Evolutionary conservation across 129 eudicot genomes (phyloP).

Genomic region (Flaveria ramosissima): DNA sequence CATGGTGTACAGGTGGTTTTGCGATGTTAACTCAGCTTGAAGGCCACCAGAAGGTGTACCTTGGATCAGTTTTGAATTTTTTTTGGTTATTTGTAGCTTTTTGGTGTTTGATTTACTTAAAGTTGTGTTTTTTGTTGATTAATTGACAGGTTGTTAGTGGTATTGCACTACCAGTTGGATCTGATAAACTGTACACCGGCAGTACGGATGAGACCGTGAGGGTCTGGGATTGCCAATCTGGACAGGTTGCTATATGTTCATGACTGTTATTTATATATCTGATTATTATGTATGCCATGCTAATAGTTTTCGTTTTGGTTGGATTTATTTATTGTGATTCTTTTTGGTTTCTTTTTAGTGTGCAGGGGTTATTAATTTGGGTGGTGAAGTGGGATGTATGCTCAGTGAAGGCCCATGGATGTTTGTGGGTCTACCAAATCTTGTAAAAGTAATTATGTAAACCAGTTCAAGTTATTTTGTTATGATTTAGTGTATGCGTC

Average conservation of each 20-base stretch:
- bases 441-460: slow-evolving; percentile 68
- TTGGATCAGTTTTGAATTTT: not conserved
- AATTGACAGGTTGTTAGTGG: slow-evolving; percentile 72
- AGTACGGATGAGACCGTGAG: slow-evolving; percentile 85
- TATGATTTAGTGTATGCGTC: not conserved
- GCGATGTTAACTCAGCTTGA: slow-evolving; percentile 69
- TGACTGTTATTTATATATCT: not conserved
- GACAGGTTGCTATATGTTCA: slow-evolving; percentile 63
- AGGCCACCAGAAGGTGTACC: slow-evolving; percentile 69
- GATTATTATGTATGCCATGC: not conserved
- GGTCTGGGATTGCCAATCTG: slow-evolving; percentile 99
- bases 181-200: slow-evolving; percentile 91
- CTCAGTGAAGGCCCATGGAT: slow-evolving; percentile 98
- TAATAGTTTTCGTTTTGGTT: not conserved
- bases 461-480: not conserved
- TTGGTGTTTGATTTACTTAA: not conserved
- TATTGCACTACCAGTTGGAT: slow-evolving; percentile 74
- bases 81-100: not conserved
- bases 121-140: not conserved
- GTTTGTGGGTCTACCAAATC: slow-evolving; percentile 78
- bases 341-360: slow-evolving; percentile 52
- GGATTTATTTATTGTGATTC: slow-evolving; percentile 21
- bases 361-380: slow-evolving; percentile 65
- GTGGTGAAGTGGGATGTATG: slow-evolving; percentile 88
- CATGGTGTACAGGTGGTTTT: slow-evolving; percentile 70